Base-by-base conservation (phyloP, 2,329 filamentous ascomycete genomes). In the Fusarium sp. region DNA sequence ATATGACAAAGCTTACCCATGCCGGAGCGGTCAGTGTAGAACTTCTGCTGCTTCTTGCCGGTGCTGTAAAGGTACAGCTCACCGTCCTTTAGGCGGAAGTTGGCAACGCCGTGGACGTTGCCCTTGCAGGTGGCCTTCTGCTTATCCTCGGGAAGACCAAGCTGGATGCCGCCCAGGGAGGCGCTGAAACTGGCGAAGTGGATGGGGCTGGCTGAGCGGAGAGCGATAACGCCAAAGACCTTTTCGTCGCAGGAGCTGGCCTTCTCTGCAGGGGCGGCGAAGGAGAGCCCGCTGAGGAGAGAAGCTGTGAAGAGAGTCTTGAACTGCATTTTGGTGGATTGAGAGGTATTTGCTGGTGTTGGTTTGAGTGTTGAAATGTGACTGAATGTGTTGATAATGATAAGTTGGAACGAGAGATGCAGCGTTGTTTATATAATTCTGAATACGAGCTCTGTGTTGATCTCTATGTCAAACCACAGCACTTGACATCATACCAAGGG, bases 11-110 rank as follows among this genome's bases (percentile, higher is more conserved):
- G n/a, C n/a, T 40, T 82, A 82, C 84, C 86, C 85, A 88, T 88
- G 71, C 85, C 86, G 24, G 85, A 87, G 42, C 83, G 84, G 75
- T 89, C 86, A 34, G 82, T 83, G 64, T 74, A 88, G 55, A 86
- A 58, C 69, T 83, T 76, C 78, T 89, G 87, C 15, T 58, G 54
- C 15, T 78, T 75, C 34, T 73, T 77, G 6, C 76, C 78, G 19
- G 70, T 68, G 32, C 79, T 68, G 65, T 81, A 87, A 21, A 89
- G 80, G 73, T 74, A 82, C 17, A 87, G 77, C 28, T 77, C 77
- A 40, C 78, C 77, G 39, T 84, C 77, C 21, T 79, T 51, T 68
- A 70, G n/a, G 26, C 77, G 77, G 76, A 89, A 88, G 28, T 80
- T 84, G 42, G 86, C 86, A 32, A 70, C 73, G 58, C 80, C 75